Base-by-base conservation (phyloP, 169 alveolate genomes). In the Plasmodium cynomolgi region DNA sequence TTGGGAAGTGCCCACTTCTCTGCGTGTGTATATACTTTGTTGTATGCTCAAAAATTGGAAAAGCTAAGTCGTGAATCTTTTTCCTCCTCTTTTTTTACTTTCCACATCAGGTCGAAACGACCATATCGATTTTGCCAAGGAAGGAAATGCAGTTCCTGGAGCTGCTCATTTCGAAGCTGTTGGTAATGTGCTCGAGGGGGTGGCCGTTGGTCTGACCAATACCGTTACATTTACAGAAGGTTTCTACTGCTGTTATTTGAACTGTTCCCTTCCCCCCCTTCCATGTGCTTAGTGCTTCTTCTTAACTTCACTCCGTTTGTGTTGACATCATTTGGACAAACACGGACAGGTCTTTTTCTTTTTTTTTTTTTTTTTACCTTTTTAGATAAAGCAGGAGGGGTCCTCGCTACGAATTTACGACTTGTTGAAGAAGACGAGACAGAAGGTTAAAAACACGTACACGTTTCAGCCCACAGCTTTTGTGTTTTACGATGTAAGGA, bases 371-470 rank as follows among this genome's bases (percentile, higher is more conserved):
- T 58, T 17, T 58, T 50, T 0, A 11, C 50, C 84, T 29, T 33
- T 47, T n/a, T 83, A 96, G 97, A 95, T 96, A 80, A 96, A 96
- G 81, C 97, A 96, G 72, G 96, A 96, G 54, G 97, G 97, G 0
- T 95, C 95, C 0, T 93, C 96, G 7, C 44, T 96, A n/a, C 71
- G 96, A 34, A 96, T 93, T 31, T 93, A 93, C 37, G 97, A 96
- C 73, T 77, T 96, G 44, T 41, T 96, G 58, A 84, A 96, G 31
- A 95, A 93, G 44, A 95, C 95, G 13, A 84, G 96, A 17, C 94
- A 93, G 68, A 90, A 92, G 26, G 97, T 93, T 26, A 56, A 85
- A 44, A 91, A 96, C 37, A 96, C 97, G 9, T 71, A 81, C 68
- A 41, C 96, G 56, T 96, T 96, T 47, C 96, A 92, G 44, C 97